Evolutionary conservation across 2,329 filamentous ascomycete genomes (phyloP).

Genomic region (Bipolaris victoriae): DNA sequence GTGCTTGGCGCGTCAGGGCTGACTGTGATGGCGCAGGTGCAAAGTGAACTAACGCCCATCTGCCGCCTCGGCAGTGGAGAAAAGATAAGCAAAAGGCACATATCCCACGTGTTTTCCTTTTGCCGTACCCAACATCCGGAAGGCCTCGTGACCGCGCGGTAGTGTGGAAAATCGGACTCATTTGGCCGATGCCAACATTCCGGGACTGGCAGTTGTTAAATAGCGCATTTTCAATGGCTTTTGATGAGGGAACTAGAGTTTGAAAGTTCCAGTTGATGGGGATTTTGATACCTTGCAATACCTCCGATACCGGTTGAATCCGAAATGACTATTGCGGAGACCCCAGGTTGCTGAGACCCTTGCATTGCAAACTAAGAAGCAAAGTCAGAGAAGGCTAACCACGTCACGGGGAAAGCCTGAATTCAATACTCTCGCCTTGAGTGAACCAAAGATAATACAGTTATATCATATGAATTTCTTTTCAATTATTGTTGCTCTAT

Average conservation of each 20-base stretch:
- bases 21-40: not conserved
- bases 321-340: not conserved
- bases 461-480: not conserved
- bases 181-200: conserved; percentile 2
- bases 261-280: not conserved
- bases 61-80: not conserved
- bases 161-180: not conserved
- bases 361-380: not conserved
- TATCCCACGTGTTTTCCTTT: not conserved
- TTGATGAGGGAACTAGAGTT: not conserved
- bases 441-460: too few relatives aligned
- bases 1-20: not conserved
- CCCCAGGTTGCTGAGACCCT: not conserved
- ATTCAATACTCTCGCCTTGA: not conserved
- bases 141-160: not conserved
- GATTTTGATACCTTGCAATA: too few relatives aligned
- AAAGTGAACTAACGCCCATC: not conserved
- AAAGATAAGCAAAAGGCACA: not conserved
- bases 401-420: too few relatives aligned
- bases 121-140: not conserved
- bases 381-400: not conserved
- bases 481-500: not conserved
- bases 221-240: not conserved
- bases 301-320: not conserved
- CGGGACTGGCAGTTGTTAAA: not conserved